Evolutionary conservation across 2,329 filamentous ascomycete species (phyloP).

Genomic region (Penicillium fuscoglaucum): DNA sequence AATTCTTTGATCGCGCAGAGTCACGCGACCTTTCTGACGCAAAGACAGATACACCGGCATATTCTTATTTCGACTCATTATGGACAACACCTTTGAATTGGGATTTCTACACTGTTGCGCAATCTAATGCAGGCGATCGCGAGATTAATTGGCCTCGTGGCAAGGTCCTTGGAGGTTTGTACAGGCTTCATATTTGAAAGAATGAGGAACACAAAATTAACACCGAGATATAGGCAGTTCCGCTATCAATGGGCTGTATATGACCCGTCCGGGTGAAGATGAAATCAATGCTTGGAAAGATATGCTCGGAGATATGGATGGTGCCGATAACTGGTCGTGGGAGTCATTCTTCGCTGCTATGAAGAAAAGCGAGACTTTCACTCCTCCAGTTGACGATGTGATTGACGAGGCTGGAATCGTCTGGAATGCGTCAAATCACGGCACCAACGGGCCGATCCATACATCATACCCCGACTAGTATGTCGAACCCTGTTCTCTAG

Average conservation of each 20-base stretch:
- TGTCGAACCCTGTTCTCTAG: background rate
- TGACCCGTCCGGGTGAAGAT: constrained; percentile 36
- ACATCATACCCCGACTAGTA: constrained; percentile 32
- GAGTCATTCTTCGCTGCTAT: constrained; percentile 37
- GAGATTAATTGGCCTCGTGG: constrained; percentile 37
- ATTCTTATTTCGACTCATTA: constrained; percentile 36
- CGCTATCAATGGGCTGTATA: constrained; percentile 39
- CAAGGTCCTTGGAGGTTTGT: constrained; percentile 37
- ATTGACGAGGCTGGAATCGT: constrained; percentile 26
- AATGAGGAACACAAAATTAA: background rate
- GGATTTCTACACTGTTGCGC: constrained; percentile 33
- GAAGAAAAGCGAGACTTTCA: constrained; percentile 34
- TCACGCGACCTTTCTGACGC: constrained; percentile 4
- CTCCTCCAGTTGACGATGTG: constrained; percentile 21
- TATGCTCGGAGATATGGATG: constrained; percentile 37
- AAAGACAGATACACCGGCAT: constrained; percentile 34
- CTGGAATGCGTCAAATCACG: constrained; percentile 26
- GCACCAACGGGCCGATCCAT: constrained; percentile 28
- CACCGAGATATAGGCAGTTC: constrained; percentile 30
- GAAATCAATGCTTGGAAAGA: constrained; percentile 38
- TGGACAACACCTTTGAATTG: constrained; percentile 40
- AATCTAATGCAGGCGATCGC: constrained; percentile 31
- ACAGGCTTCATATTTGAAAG: background rate
- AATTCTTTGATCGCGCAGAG: background rate
- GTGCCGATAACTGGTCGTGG: constrained; percentile 39